A percentile compares a stretch with the other conserved stretches of the same genome.
Evolutionary conservation across 2,329 filamentous ascomycete species (phyloP).

Genomic region (Orbilia oligospora): DNA sequence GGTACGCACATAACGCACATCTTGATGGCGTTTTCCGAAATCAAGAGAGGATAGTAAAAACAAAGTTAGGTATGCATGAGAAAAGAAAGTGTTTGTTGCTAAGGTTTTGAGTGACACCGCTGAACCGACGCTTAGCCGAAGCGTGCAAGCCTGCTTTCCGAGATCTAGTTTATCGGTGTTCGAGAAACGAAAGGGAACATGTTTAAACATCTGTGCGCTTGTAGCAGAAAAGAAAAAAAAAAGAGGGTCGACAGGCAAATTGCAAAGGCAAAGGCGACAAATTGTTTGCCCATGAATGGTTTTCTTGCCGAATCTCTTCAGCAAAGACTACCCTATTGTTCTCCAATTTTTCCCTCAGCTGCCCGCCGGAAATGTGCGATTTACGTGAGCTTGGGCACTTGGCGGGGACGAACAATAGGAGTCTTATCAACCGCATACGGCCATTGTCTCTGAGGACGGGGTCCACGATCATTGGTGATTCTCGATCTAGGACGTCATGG

Average conservation of each 20-base stretch:
- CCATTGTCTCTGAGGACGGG: conserved; percentile 41
- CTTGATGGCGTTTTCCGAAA: conserved; percentile 15
- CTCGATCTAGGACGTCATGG: conserved; percentile 50
- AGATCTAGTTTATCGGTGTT: conserved; percentile 12
- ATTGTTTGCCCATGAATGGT: conserved; percentile 15
- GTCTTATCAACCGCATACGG: conserved; percentile 47
- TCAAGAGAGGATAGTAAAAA: neutral
- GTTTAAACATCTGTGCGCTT: conserved; percentile 47
- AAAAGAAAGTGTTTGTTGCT: conserved; percentile 13
- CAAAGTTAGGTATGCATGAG: neutral
- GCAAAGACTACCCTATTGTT: conserved; percentile 20
- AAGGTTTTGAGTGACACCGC: conserved; percentile 27
- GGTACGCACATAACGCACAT: conserved; percentile 20
- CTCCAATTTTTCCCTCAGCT: conserved; percentile 36
- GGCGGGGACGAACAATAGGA: conserved; percentile 49
- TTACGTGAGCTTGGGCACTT: conserved; percentile 58
- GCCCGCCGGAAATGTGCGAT: conserved; percentile 53
- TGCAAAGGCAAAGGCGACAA: neutral
- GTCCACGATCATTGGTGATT: conserved; percentile 47
- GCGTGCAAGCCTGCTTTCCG: conserved; percentile 8
- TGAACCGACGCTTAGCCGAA: conserved; percentile 30
- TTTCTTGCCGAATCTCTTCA: conserved; percentile 21
- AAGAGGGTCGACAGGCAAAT: conserved; percentile 18
- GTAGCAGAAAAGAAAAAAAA: conserved; percentile 31
- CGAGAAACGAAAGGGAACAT: conserved; percentile 33